Conservation (phyloP, 2,329 filamentous ascomycete species). For the Aspergillus phoenicis region DNA sequence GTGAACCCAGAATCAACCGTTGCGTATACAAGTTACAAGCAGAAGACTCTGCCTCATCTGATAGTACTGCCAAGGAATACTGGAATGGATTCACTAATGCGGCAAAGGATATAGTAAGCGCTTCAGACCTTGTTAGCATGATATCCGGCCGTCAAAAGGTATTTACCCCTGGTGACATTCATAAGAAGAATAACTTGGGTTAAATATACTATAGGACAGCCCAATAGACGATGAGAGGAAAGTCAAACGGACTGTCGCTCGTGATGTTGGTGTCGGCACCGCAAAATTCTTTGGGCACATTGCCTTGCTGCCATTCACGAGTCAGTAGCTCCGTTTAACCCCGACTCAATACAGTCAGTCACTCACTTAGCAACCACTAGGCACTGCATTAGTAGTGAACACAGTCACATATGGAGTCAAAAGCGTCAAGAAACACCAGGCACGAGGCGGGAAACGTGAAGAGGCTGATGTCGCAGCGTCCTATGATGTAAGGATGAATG, state of each 20-base stretch:
- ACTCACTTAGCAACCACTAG: background rate
- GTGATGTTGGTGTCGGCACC: background rate
- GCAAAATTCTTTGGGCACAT: background rate
- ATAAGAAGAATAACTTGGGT: too few species aligned
- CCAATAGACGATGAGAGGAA: background rate
- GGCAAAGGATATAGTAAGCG: background rate
- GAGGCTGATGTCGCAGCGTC: too few species aligned
- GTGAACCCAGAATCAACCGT: background rate
- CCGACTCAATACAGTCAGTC: background rate
- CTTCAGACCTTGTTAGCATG: constrained; percentile 5
- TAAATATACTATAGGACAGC: background rate
- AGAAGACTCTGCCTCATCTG: background rate
- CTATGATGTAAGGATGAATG: too few species aligned
- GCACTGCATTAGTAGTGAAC: constrained; percentile 6
- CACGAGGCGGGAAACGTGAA: too few species aligned
- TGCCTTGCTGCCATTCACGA: background rate
- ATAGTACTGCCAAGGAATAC: background rate
- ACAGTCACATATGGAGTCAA: constrained; percentile 5
- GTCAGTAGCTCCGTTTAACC: background rate
- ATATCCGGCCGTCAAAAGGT: constrained; percentile 3
- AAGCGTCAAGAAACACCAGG: background rate
- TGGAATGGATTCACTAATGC: background rate
- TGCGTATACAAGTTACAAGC: background rate
- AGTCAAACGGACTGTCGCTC: background rate
- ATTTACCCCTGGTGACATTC: too few species aligned